A percentile compares a stretch with the other conserved stretches of the same genome.
Conservation (phyloP, 2,329 filamentous ascomycete species). For the Trichoderma lentiforme region DNA sequence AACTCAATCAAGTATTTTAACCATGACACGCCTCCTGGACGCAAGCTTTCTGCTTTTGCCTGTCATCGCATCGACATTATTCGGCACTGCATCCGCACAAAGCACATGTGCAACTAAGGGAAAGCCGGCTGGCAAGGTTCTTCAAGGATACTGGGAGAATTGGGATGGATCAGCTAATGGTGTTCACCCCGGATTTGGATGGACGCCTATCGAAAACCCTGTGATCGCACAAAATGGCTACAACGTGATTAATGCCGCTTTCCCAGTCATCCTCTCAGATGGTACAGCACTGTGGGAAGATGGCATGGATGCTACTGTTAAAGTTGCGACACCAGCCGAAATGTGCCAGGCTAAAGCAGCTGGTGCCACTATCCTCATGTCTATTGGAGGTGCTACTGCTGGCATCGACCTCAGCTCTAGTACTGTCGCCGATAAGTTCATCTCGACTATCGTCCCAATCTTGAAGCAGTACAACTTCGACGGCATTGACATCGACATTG, state of each 20-base stretch:
- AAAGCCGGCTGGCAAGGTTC: constrained; percentile 32
- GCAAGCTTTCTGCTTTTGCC: constrained; percentile 21
- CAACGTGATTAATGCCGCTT: constrained; percentile 35
- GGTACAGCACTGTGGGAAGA: constrained; percentile 33
- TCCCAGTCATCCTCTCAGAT: constrained; percentile 34
- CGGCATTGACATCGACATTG: constrained; percentile 37
- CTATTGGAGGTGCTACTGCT: constrained; percentile 35
- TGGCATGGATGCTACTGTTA: constrained; percentile 33
- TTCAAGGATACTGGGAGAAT: constrained; percentile 37
- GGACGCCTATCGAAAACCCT: constrained; percentile 33
- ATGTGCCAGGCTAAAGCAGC: constrained; percentile 35
- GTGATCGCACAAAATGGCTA: constrained; percentile 31
- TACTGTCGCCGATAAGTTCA: constrained; percentile 33
- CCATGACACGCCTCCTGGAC: constrained; percentile 22
- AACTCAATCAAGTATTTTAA: background rate
- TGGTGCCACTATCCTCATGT: constrained; percentile 34
- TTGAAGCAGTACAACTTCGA: constrained; percentile 36
- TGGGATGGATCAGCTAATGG: constrained; percentile 35
- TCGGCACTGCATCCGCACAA: constrained; percentile 19
- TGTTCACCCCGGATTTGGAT: constrained; percentile 34
- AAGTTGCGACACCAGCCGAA: constrained; percentile 31
- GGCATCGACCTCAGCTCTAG: constrained; percentile 33
- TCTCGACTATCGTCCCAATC: constrained; percentile 35
- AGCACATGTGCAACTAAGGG: constrained; percentile 32
- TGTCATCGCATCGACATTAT: constrained; percentile 17